Evolutionary conservation across 1,139 yeast species (phyloP).

Genomic region (Hanseniaspora uvarum): DNA sequence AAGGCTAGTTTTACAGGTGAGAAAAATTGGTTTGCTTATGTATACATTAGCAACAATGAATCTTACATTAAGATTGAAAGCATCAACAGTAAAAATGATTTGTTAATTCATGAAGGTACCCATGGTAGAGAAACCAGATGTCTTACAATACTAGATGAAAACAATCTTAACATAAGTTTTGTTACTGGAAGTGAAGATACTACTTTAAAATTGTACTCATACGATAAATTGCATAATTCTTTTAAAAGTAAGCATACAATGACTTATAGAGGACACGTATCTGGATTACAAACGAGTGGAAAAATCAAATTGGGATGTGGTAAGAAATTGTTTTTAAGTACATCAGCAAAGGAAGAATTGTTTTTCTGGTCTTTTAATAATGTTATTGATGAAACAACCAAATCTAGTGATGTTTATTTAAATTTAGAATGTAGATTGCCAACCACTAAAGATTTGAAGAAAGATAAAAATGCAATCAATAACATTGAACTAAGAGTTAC

Average conservation of each 20-base stretch:
- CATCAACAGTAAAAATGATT: slow-evolving; percentile 28
- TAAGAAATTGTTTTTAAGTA: slow-evolving; percentile 43
- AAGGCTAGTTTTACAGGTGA: slow-evolving; percentile 8
- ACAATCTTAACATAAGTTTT: slow-evolving; percentile 32
- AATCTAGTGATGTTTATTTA: slow-evolving; percentile 36
- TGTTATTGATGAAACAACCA: slow-evolving; percentile 25
- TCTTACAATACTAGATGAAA: slow-evolving; percentile 40
- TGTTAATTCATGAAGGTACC: slow-evolving; percentile 40
- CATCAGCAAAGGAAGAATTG: slow-evolving; percentile 88
- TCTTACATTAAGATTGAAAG: slow-evolving; percentile 30
- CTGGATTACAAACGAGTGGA: slow-evolving; percentile 57
- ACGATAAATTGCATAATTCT: slow-evolving; percentile 21
- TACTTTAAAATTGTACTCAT: slow-evolving; percentile 45
- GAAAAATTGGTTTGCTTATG: slow-evolving; percentile 13
- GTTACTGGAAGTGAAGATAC: slow-evolving; percentile 89
- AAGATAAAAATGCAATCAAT: slow-evolving; percentile 23
- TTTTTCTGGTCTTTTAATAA: slow-evolving; percentile 57
- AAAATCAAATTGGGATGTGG: slow-evolving; percentile 43
- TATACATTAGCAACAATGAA: slow-evolving; percentile 30
- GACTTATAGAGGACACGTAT: slow-evolving; percentile 70
- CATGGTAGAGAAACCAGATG: slow-evolving; percentile 86
- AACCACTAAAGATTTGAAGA: slow-evolving; percentile 30
- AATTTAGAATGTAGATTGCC: slow-evolving; percentile 39
- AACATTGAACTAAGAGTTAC: slow-evolving; percentile 79
- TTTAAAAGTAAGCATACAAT: slow-evolving; percentile 44